Conservation (phyloP, 768 basidiomycete genomes). For the Pluteus cervinus region DNA sequence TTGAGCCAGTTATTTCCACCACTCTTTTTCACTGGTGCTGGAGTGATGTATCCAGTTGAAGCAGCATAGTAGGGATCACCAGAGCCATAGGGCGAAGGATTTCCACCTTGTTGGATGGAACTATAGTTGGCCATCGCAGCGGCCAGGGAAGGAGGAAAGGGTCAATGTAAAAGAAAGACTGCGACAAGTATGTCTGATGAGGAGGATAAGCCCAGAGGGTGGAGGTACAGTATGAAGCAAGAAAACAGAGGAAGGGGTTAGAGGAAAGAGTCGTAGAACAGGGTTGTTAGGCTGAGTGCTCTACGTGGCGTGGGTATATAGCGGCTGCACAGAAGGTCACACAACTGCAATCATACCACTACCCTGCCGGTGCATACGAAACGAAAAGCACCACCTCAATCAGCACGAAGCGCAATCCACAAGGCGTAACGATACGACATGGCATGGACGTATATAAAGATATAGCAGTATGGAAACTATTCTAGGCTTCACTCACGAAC, state of each 20-base stretch:
- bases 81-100: conserved; percentile 34
- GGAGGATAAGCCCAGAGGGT: conserved; percentile 12
- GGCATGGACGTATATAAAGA: conserved; percentile 2
- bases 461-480: conserved; percentile 4
- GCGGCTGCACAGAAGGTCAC: not conserved
- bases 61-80: conserved; percentile 65
- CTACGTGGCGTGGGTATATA: not conserved
- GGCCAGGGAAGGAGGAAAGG: conserved; percentile 7
- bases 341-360: not conserved
- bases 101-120: conserved; percentile 15
- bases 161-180: conserved; percentile 16
- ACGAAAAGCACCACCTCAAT: not conserved
- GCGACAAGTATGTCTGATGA: conserved; percentile 10
- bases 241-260: not conserved
- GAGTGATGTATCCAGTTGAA: conserved; percentile 66
- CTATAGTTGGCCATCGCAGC: conserved; percentile 30
- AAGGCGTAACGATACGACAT: not conserved
- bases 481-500: conserved; percentile 42
- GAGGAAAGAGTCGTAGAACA: not conserved
- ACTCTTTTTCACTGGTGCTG: conserved; percentile 43
- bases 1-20: conserved; percentile 65
- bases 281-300: not conserved
- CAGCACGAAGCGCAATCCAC: too few species aligned
- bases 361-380: not conserved
- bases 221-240: too few species aligned